Base-by-base conservation (phyloP, 179 eudicot genomes). In the Corrigiola litoralis region DNA sequence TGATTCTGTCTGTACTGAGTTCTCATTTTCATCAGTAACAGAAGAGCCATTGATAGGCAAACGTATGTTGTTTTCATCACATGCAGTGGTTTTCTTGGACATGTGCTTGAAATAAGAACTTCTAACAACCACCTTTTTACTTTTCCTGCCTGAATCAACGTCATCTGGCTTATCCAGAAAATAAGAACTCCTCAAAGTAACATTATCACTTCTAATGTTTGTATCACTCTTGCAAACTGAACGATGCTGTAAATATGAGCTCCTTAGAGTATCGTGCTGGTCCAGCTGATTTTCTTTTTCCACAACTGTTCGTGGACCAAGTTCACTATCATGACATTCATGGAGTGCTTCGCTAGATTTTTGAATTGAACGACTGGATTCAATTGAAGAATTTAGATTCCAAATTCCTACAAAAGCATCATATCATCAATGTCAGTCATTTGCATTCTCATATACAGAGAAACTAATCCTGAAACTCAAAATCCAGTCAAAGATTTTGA, bases 291-390 rank as follows among this genome's bases (percentile, higher is more conserved):
- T 64, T 25, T 60, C 62, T 51, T 74, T 70, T 57, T 59, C 75
- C 33, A 65, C 66, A 36, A 31, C 64, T 32, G 42, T 48, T 28
- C 58, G 17, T 7, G 67, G 58, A 63, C 67, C 33, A 59, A 70
- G 34, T 55, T 84, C 71, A 41, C 42, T 49, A 56, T 27, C 79
- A 61, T 54, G 59, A 72, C 72, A 73, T 72, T 73, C 83, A 40
- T 72, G 80, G 74, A 73, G 52, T 36, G 72, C 75, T 25, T 65
- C 47, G 71, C 89, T 82, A 50, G 86, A 84, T 69, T 79, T 82
- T 66, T 81, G 84, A 51, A 75, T 74, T 55, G 88, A 60, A 63
- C 48, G 72, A 27, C 48, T 47, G 23, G 80, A 59, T 64, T 75
- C 72, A 66, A 67, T 73, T 46, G 80, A 58, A 51, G 64, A 31